Base-by-base conservation (phyloP, 176 grass and related monocot genomes). In the Eragrostis curvula region DNA sequence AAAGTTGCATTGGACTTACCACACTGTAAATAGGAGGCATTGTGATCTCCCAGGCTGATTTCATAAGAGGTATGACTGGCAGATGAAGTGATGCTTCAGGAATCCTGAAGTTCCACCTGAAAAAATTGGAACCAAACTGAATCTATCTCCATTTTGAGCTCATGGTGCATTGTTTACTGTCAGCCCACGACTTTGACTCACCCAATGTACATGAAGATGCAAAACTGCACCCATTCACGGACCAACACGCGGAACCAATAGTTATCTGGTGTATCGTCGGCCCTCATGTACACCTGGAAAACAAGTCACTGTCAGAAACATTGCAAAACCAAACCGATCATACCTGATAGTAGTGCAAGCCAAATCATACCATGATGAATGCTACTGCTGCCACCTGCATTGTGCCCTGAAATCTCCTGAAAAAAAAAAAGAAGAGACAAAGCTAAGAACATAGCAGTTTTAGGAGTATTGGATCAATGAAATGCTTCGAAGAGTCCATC, bases 161-260 rank as follows among this genome's bases (percentile, higher is more conserved):
- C 20, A 71, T 24, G 28, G 5, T 17, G 58, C 59, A 63, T 51
- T 53, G 3, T 17, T 49, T 80, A 46, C 5, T 58, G 4, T 67
- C 12, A 10, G 8, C 0, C 11, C 3, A 44, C 10, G 6, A 65
- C 61, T 76, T 66, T 1, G 18, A 86, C 90, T 87, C 83, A 98
- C 96, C 96, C 96, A 61, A 90, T 95, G 84, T 98, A 98, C 87
- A 98, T 81, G 69, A 95, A 93, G 62, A 98, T 95, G 83, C 92
- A 93, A 71, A 95, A 93, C 45, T 98, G 96, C 46, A 94, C 93
- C 96, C 96, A 98, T 73, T 98, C 96, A 2, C 93, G 96, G 41
- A 98, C 88, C 28, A 98, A 36, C 50, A 98, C 88, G 9, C 92
- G 96, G 23, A 98, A 98, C 92, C 96, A 98, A 85, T 93, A 98